Conservation (phyloP, 306 rosid genomes). For the Canavalia gladiata region DNA sequence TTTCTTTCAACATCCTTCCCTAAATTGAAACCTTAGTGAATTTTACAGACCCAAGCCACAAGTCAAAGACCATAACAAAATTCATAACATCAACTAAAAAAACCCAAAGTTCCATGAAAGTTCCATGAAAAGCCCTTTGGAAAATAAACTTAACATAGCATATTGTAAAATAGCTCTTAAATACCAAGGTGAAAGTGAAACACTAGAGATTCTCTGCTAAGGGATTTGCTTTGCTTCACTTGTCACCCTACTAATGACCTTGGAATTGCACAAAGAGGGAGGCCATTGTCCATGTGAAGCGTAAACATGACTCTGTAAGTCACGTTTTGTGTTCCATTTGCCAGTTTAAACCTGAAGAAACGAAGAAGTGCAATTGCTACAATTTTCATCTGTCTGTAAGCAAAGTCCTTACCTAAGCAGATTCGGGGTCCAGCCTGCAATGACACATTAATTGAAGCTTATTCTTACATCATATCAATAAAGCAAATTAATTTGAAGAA, state of each 20-base stretch:
- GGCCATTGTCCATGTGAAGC: conserved; percentile 80
- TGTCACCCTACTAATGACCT: conserved; percentile 48
- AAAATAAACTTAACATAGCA: not conserved
- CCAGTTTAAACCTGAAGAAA: conserved; percentile 70
- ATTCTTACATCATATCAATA: too few relatives aligned
- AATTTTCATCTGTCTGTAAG: conserved; percentile 86
- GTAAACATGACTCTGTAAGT: conserved; percentile 78
- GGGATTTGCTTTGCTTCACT: conserved; percentile 4
- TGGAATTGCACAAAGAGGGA: conserved; percentile 61
- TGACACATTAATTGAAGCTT: not conserved
- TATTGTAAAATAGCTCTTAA: not conserved
- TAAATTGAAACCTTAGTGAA: too few relatives aligned
- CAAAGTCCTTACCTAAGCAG: conserved; percentile 82
- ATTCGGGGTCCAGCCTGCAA: conserved; percentile 80
- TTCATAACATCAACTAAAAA: not conserved
- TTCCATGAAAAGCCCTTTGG: not conserved
- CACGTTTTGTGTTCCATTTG: conserved; percentile 52
- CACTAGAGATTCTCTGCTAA: not conserved
- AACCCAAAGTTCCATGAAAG: not conserved
- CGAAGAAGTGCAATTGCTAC: conserved; percentile 63
- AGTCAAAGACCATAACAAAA: not conserved
- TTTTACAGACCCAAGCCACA: not conserved
- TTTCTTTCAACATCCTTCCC: too few relatives aligned
- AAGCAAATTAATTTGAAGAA: too few relatives aligned
- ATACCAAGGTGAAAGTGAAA: conserved; percentile 6